Evolutionary conservation across 169 alveolate genomes (phyloP), one percentile per base, ranked within the genome.

Genomic region (Cryptosporidium parvum): DNA sequence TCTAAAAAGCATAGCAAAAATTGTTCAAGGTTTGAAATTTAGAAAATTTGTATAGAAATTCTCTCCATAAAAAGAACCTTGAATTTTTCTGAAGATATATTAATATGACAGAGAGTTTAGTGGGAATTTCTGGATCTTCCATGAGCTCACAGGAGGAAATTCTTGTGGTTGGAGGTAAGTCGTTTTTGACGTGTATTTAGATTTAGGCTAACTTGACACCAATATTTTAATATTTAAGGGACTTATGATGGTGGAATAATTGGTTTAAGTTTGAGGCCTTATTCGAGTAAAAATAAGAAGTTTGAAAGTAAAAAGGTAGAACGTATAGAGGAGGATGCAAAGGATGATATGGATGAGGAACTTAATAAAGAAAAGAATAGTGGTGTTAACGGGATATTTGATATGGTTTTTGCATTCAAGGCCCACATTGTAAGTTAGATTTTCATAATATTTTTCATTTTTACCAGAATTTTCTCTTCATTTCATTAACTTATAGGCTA

Each of bases 161-260:
- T 44, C 85, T 72, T 18, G 85, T 72, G 67, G 45, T 72, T 26
- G 85, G 69, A 53, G 85, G 85, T 72, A 72, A 9, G 85, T 72
- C 53, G 59, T 33, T 44, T 26, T 45, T 44, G 84, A 23, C 29
- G 21, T 70, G 39, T 35, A 29, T 67, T 67, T 18, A 67, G 45
- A n/a, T 26, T 35, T 26, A 31, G 10, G 16, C 18, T 33, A 67
- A 67, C 45, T 35, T 9, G 52, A 67, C 9, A 26, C 10, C 0
- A n/a, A n/a, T 8, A 35, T 0, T n/a, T 69, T 44, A 8, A 44
- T 72, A 39, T 21, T 29, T 12, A 31, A 75, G 86, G 86, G 9
- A 75, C 86, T 12, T 75, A 75, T 59, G 86, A 75, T 23, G 86
- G 86, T 10, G 71, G 73, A 31, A 75, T 75, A 8, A 14, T 75